These are phyloP conservation scores for Morella rubra DNA, from an alignment of 306 rosid species.

Conservation along the genomic window DNA sequence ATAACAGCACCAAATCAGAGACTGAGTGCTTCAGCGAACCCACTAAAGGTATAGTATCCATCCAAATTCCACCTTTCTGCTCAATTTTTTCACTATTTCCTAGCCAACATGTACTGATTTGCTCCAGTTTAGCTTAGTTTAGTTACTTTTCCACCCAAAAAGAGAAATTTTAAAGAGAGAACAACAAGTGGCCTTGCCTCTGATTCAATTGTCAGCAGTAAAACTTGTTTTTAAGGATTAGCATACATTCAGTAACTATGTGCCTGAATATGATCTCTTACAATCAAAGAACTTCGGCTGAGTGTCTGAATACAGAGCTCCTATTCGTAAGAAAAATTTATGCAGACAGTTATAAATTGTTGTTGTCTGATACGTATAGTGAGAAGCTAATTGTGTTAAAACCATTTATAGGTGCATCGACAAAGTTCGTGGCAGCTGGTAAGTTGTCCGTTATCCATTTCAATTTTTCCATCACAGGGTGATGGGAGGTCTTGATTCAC, in stretches of 20 bases:
- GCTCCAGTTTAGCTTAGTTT: too few relatives aligned
- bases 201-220: too few relatives aligned
- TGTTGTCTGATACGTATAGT: neutral
- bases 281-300: neutral
- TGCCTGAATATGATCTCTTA: too few relatives aligned
- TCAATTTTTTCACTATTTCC: neutral
- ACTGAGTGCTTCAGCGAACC: slow-evolving; percentile 7
- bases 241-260: too few relatives aligned
- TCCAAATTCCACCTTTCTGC: neutral
- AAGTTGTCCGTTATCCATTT: neutral
- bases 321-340: too few relatives aligned
- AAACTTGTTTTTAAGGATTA: too few relatives aligned
- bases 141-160: neutral
- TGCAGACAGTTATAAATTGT: too few relatives aligned
- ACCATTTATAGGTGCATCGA: slow-evolving; percentile 18
- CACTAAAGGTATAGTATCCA: slow-evolving; percentile 3
- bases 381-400: neutral
- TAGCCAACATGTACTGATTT: neutral
- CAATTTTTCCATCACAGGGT: neutral
- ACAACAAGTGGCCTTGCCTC: too few relatives aligned
- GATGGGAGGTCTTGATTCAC: neutral
- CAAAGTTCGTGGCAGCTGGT: slow-evolving; percentile 26
- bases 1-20: neutral
- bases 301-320: neutral
- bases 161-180: too few relatives aligned